Evolutionary conservation across 768 basidiomycete species (phyloP).

Genomic region (Sarcodon aspratus): DNA sequence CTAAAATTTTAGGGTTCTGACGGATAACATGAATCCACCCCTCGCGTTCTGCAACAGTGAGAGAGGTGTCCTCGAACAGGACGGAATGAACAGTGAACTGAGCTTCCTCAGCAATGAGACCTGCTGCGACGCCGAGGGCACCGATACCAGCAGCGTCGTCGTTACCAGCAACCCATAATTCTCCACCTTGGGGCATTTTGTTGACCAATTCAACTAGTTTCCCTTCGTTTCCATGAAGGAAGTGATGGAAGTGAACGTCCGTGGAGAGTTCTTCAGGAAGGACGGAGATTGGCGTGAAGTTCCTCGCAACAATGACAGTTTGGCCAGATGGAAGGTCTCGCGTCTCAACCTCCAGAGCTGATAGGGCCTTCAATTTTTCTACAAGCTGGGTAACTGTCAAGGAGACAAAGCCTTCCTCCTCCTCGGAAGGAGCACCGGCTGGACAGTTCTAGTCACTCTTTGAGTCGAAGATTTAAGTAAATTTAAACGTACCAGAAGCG

Average conservation of each 20-base stretch:
- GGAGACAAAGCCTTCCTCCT: neutral
- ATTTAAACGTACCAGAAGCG: constrained; percentile 7
- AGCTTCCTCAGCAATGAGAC: constrained; percentile 17
- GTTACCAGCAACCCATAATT: constrained; percentile 18
- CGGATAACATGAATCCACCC: constrained; percentile 13
- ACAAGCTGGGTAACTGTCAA: neutral
- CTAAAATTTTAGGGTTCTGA: constrained; percentile 14
- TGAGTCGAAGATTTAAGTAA: neutral
- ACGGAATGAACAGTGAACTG: constrained; percentile 17
- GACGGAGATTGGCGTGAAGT: neutral
- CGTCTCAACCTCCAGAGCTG: neutral
- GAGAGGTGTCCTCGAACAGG: constrained; percentile 18
- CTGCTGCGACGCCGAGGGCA: constrained; percentile 17
- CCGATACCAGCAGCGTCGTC: constrained; percentile 19
- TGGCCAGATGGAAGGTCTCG: neutral
- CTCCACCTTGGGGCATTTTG: constrained; percentile 14
- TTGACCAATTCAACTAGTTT: constrained; percentile 16
- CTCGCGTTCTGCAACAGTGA: constrained; percentile 14
- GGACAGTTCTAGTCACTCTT: neutral
- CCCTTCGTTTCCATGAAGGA: constrained; percentile 15
- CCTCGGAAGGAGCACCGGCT: neutral
- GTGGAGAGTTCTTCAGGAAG: constrained; percentile 7
- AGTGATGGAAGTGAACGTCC: constrained; percentile 15
- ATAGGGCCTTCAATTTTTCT: neutral
- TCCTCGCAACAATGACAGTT: constrained; percentile 2